Percentiles rank a stretch among this genome's conserved stretches.
Evolutionary conservation across 177 flowering plant genomes (phyloP).

Genomic region (Vitis hybrid): DNA sequence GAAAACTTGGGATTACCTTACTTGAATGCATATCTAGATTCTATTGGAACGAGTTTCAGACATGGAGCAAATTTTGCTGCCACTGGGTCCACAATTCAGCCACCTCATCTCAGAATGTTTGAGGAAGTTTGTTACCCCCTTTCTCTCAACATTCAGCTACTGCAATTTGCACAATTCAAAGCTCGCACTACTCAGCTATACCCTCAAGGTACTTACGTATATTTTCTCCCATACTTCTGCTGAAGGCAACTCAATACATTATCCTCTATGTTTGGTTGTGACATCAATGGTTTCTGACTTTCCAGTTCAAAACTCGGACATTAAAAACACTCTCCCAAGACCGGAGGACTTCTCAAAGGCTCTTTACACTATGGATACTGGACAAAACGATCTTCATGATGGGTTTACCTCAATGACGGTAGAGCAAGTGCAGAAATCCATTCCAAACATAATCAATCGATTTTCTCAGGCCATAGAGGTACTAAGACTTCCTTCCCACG

Average conservation of each 20-base stretch:
- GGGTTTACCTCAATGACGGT: slow-evolving; percentile 8
- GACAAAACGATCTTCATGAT: slow-evolving; percentile 29
- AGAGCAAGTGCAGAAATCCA: slow-evolving; percentile 8
- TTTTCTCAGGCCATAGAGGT: slow-evolving; percentile 20
- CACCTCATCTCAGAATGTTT: slow-evolving; percentile 14
- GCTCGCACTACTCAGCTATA: slow-evolving; percentile 23
- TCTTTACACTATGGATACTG: slow-evolving; percentile 30
- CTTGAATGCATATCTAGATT: slow-evolving; percentile 35
- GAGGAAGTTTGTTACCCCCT: slow-evolving; percentile 26
- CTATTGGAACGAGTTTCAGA: slow-evolving; percentile 30
- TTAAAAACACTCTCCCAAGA: slow-evolving; percentile 18
- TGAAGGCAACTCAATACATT: not conserved
- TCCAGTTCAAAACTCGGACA: slow-evolving; percentile 7
- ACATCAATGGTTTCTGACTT: not conserved
- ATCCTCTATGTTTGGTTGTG: not conserved
- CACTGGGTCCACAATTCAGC: slow-evolving; percentile 35
- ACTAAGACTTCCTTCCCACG: not conserved
- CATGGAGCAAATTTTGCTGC: slow-evolving; percentile 48
- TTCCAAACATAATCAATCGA: slow-evolving; percentile 17
- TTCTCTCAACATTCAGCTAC: slow-evolving; percentile 29
- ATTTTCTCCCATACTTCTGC: not conserved
- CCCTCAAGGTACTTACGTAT: slow-evolving; percentile 17
- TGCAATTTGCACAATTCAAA: slow-evolving; percentile 37
- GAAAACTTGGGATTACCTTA: slow-evolving; percentile 33
- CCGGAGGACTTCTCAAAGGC: slow-evolving; percentile 30